Evolutionary conservation across 805 yeast genomes (phyloP), one percentile per base, ranked within the genome.

Genomic region (Cyberlindnera lachancei): DNA sequence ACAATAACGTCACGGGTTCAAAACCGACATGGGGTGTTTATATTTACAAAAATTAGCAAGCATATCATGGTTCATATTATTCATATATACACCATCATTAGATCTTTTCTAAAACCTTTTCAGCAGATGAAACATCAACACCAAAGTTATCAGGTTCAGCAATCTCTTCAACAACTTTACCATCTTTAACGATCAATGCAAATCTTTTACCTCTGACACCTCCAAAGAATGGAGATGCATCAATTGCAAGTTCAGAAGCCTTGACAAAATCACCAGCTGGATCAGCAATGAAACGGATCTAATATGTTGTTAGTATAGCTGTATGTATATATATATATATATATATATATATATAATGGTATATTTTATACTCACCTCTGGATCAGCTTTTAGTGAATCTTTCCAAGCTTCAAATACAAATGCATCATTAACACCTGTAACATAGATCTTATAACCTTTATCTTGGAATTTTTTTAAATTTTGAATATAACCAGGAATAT

Each of bases 391-490:
- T 20, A 42, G 18, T 16, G 70, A 49, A 15, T 61, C 49, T 35
- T 72, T 74, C 94, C 95, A 87, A 0, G 92, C 88, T 46, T 73
- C 70, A 50, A 78, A 73, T 30, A 86, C 95, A 56, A 87, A 87
- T 3, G 92, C 71, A 53, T 87, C 96, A 57, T 87, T 87, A 30
- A 84, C 95, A 14, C 92, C 68, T 22, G 87, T 73, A 26, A 87
- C 73, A 47, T 67, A 75, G 31, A 86, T 56, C 28, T 73, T 59
- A 58, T 73, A 66, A n/a, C 95, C 95, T 58, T 80, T 79, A 18
- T 64, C 65, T 39, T 69, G 62, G 50, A 86, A 72, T 21, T 68
- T 63, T 6, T 64, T 52, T 37, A 70, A 56, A 27, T 67, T 56
- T 37, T 63, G 59, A 48, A 84, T 49, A 56, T 70, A 84, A n/a